These are phyloP conservation scores for Podaxis pistillaris DNA, from an alignment of 768 basidiomycete genomes.

Conservation along the genomic window DNA sequence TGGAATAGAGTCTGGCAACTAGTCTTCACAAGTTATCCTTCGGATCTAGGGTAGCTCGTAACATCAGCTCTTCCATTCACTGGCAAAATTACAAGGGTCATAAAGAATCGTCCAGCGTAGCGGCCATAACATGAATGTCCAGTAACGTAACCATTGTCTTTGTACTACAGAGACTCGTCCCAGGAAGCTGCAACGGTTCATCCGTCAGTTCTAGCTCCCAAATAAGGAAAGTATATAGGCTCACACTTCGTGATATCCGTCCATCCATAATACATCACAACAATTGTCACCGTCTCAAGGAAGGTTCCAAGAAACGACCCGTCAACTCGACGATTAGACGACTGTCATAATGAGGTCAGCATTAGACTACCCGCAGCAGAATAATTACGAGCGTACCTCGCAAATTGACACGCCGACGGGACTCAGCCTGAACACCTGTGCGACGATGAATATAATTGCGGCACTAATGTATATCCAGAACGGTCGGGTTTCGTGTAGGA, in stretches of 20 bases:
- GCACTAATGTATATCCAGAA: conserved; percentile 66
- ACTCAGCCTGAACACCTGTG: conserved; percentile 69
- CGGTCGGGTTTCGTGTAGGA: conserved; percentile 71
- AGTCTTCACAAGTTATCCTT: not conserved
- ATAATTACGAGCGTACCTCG: conserved; percentile 26
- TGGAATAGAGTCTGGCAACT: not conserved
- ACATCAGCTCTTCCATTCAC: not conserved
- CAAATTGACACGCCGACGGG: conserved; percentile 71
- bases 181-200: not conserved
- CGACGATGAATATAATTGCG: conserved; percentile 63
- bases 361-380: not conserved
- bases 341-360: conserved; percentile 28
- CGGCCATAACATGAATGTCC: not conserved
- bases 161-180: conserved; percentile 1
- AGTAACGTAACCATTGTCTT: not conserved
- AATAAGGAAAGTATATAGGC: conserved; percentile 18
- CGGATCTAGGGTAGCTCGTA: not conserved
- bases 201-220: conserved; percentile 19
- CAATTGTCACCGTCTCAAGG: conserved; percentile 67
- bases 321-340: conserved; percentile 63
- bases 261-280: conserved; percentile 66
- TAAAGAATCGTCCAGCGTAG: not conserved
- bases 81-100: not conserved
- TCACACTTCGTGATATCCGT: conserved; percentile 75
- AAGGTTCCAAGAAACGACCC: conserved; percentile 78